These are phyloP conservation scores for Phaeodactylum tricornutum DNA, from an alignment of 108 stramenopile genomes.

Conservation along the genomic window DNA sequence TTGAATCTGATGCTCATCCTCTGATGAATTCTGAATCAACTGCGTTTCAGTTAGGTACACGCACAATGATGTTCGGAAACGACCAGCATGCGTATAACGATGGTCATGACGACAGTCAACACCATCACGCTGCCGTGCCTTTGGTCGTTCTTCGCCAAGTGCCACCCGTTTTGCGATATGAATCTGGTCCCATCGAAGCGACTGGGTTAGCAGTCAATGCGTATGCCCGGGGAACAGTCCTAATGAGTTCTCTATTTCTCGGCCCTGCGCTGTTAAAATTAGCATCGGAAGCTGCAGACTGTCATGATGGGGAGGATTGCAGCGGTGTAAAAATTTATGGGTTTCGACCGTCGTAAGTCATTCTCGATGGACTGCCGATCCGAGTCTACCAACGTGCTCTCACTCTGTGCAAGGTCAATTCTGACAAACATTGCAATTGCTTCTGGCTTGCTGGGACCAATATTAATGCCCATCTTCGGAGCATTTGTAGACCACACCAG, in stretches of 20 bases:
- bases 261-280: conserved; percentile 44
- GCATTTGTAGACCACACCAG: conserved; percentile 64
- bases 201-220: conserved; percentile 34
- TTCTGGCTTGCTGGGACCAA: conserved; percentile 36
- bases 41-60: no score
- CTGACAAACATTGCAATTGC: conserved; percentile 45
- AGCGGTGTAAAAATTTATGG: conserved; percentile 6
- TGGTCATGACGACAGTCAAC: no score
- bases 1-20: no score
- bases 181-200: conserved; percentile 30
- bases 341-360: conserved; percentile 11
- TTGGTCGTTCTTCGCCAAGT: no score
- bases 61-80: no score
- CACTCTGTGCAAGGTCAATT: no score
- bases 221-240: conserved; percentile 28
- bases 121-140: no score
- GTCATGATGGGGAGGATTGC: not conserved
- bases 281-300: conserved; percentile 24
- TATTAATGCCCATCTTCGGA: conserved; percentile 53
- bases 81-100: no score
- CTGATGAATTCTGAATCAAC: no score
- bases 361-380: no score
- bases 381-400: no score
- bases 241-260: conserved; percentile 38
- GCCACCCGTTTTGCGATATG: no score